Percentiles rank a stretch among this genome's conserved stretches.
Evolutionary conservation across 1,284 basidiomycete species (phyloP).

Genomic region (Volvariella volvacea): DNA sequence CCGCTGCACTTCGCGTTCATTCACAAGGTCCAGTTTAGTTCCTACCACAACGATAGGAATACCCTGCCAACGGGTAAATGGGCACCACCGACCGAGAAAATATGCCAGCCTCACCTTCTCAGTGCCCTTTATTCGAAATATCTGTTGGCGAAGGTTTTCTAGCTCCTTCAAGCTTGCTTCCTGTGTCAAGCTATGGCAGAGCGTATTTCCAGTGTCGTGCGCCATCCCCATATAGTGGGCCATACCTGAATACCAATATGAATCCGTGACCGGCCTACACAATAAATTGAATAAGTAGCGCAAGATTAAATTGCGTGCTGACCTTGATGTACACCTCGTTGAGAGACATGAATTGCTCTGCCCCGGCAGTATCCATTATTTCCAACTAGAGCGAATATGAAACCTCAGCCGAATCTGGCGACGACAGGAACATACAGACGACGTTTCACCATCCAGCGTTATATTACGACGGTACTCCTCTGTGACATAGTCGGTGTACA

Average conservation of each 20-base stretch:
- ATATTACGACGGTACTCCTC: slow-evolving; percentile 62
- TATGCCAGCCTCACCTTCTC: slow-evolving; percentile 38
- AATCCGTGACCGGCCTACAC: slow-evolving; percentile 67
- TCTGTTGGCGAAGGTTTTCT: slow-evolving; percentile 73
- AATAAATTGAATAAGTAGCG: slow-evolving; percentile 1
- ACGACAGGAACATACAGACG: slow-evolving; percentile 33
- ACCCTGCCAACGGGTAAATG: slow-evolving; percentile 26
- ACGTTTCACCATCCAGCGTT: slow-evolving; percentile 53
- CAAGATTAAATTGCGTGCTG: slow-evolving; percentile 1
- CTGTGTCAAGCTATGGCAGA: slow-evolving; percentile 58
- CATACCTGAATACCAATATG: slow-evolving; percentile 74
- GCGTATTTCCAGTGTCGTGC: slow-evolving; percentile 4
- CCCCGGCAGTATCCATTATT: slow-evolving; percentile 85
- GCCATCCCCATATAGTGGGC: background rate
- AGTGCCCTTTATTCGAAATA: slow-evolving; percentile 72
- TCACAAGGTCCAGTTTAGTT: slow-evolving; percentile 80
- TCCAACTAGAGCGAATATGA: slow-evolving; percentile 49
- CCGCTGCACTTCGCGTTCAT: slow-evolving; percentile 75
- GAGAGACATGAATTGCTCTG: slow-evolving; percentile 78
- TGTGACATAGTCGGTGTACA: slow-evolving; percentile 17
- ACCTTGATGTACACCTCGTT: slow-evolving; percentile 80
- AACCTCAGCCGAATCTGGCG: slow-evolving; percentile 7
- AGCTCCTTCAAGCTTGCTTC: slow-evolving; percentile 74
- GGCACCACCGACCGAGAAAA: background rate
- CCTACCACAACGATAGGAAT: slow-evolving; percentile 84